A percentile compares a stretch with the other conserved stretches of the same genome.
Evolutionary conservation across 768 basidiomycete species (phyloP).

Genomic region (Daedalea quercina): DNA sequence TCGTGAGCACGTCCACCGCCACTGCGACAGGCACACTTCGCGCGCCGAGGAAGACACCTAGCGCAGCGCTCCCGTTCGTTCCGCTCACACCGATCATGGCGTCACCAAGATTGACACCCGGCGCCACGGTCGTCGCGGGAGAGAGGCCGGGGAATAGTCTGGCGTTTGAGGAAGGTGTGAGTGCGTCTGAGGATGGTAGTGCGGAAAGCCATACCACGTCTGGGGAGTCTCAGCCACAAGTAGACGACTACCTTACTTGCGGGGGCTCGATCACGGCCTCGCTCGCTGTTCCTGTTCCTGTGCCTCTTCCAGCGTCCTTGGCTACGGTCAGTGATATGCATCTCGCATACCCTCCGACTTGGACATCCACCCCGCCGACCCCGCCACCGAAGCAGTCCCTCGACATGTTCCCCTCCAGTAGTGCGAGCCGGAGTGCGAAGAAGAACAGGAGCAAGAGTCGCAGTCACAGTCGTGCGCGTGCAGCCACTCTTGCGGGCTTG

Average conservation of each 20-base stretch:
- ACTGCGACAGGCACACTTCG: conserved; percentile 7
- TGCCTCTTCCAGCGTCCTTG: not conserved
- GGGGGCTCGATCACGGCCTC: not conserved
- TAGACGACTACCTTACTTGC: not conserved
- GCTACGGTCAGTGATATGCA: too few relatives aligned
- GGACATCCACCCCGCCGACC: conserved; percentile 55
- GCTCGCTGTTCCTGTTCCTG: not conserved
- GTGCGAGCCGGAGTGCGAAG: conserved; percentile 5
- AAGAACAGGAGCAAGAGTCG: conserved; percentile 5
- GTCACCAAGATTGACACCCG: conserved; percentile 52
- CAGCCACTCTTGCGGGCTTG: not conserved
- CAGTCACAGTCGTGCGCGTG: conserved; percentile 1
- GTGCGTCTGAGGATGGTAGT: not conserved
- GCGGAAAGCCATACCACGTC: not conserved
- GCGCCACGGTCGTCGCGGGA: conserved; percentile 16
- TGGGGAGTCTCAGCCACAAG: not conserved
- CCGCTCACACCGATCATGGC: conserved; percentile 52
- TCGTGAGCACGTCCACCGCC: conserved; percentile 5
- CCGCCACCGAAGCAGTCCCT: conserved; percentile 31
- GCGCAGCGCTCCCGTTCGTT: conserved; percentile 14
- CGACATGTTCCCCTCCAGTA: not conserved
- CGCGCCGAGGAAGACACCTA: conserved; percentile 8
- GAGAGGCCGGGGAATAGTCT: not conserved
- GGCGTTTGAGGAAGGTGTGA: not conserved
- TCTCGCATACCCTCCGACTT: conserved; percentile 35